Percentiles rank a stretch among this genome's conserved stretches.
These are phyloP conservation scores for Cladosporium austrohemisphaericum DNA, from an alignment of 2,329 filamentous ascomycete genomes.

Conservation along the genomic window DNA sequence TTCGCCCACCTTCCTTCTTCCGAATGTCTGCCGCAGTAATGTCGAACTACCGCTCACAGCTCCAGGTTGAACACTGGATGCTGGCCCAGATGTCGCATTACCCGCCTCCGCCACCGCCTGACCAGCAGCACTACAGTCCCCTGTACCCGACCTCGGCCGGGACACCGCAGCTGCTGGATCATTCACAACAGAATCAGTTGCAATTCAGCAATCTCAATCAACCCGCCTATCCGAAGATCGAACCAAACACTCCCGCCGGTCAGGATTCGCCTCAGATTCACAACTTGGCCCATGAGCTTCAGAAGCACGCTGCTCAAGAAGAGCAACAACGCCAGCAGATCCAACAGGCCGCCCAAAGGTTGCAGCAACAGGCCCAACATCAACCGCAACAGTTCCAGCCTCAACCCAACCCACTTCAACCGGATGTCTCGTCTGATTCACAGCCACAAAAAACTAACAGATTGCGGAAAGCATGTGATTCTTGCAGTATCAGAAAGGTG, in stretches of 20 bases:
- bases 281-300: constrained; percentile 28
- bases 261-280: constrained; percentile 31
- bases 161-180: constrained; percentile 32
- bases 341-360: constrained; percentile 26
- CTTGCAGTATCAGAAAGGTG: constrained; percentile 39
- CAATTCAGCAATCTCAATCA: constrained; percentile 34
- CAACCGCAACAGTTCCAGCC: constrained; percentile 21
- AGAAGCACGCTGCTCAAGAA: constrained; percentile 28
- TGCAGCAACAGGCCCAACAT: constrained; percentile 27
- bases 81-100: constrained; percentile 36
- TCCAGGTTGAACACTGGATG: constrained; percentile 34
- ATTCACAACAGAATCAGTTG: constrained; percentile 32
- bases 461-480: constrained; percentile 39
- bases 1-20: constrained; percentile 10
- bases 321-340: constrained; percentile 31
- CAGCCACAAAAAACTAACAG: constrained; percentile 33
- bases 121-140: constrained; percentile 34
- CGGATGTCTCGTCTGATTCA: constrained; percentile 9
- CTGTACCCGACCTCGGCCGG: constrained; percentile 30
- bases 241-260: constrained; percentile 21
- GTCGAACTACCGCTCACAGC: constrained; percentile 33
- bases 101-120: constrained; percentile 33
- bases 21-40: constrained; percentile 32
- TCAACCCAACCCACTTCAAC: constrained; percentile 13
- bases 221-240: constrained; percentile 35